Evolutionary conservation across 257 asterid genomes (phyloP).

Genomic region (Solanum chilense): DNA sequence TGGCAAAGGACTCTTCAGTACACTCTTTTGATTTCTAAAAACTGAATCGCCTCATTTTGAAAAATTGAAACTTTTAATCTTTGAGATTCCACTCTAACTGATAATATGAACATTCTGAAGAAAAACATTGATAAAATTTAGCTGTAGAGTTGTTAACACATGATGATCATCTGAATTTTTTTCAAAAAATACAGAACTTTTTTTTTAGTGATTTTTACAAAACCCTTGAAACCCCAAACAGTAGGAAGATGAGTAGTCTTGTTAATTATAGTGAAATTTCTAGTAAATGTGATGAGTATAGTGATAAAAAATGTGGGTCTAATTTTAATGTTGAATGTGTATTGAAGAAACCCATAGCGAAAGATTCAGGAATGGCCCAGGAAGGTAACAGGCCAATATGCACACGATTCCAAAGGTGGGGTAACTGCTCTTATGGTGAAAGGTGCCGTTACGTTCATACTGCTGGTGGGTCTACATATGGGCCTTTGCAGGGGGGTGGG

Average conservation of each 20-base stretch:
- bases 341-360: constrained; percentile 6
- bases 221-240: background rate
- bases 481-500: background rate
- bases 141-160: background rate
- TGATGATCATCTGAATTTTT: background rate
- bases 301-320: background rate
- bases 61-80: background rate
- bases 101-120: background rate
- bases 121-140: background rate
- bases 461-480: background rate
- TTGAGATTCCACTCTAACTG: background rate
- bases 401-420: constrained; percentile 15
- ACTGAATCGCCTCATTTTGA: background rate
- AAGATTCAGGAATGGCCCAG: constrained; percentile 2
- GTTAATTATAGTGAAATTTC: background rate
- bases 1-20: background rate
- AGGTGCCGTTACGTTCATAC: constrained; percentile 28
- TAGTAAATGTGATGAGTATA: background rate
- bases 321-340: background rate
- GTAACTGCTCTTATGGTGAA: constrained; percentile 25
- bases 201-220: background rate
- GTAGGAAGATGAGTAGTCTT: background rate
- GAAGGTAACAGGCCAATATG: constrained; percentile 19
- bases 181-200: background rate
- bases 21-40: background rate